These are phyloP conservation scores for Mortierella sp. DNA, from an alignment of 371 early-diverging fungal genomes.

Conservation along the genomic window DNA sequence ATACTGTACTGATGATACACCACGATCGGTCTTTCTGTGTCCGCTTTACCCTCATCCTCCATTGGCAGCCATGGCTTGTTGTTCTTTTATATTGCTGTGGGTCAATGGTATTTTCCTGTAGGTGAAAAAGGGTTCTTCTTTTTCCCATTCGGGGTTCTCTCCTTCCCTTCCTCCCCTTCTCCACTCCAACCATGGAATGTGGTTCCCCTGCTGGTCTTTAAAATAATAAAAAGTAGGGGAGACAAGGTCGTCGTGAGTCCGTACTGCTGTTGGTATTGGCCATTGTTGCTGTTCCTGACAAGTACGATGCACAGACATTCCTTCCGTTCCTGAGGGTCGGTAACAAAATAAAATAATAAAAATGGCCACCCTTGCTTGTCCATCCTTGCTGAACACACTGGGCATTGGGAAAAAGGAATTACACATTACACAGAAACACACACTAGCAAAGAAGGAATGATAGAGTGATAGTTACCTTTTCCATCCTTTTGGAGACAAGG, in stretches of 20 bases:
- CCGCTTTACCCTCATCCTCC: background rate
- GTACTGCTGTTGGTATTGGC: background rate
- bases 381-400: background rate
- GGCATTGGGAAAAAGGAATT: background rate
- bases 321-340: slow-evolving; percentile 4
- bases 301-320: slow-evolving; percentile 8
- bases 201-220: background rate
- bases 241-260: background rate
- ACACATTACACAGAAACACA: background rate
- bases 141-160: background rate
- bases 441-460: background rate
- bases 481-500: slow-evolving; percentile 17
- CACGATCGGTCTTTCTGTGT: background rate
- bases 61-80: background rate
- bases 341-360: background rate
- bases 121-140: background rate
- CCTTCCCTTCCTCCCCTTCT: background rate
- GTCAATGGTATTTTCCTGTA: background rate
- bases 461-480: slow-evolving; percentile 45
- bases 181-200: background rate
- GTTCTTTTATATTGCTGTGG: background rate
- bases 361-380: background rate
- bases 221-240: background rate
- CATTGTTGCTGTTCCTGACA: slow-evolving; percentile 5
- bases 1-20: background rate